Conservation (phyloP, 2,329 filamentous ascomycete genomes). For the Pseudocercospora macadamiae region DNA sequence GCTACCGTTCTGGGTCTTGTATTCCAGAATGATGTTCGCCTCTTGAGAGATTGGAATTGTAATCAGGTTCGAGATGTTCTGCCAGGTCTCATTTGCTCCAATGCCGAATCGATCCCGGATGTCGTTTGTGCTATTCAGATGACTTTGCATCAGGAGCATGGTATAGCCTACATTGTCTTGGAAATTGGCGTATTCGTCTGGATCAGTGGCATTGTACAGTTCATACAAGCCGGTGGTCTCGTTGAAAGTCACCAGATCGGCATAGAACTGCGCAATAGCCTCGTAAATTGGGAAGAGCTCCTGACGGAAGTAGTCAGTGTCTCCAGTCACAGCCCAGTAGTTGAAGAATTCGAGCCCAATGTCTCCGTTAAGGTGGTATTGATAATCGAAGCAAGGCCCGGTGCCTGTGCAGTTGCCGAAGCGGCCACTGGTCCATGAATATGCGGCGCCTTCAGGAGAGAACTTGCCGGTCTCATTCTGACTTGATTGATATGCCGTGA, state of each 20-base stretch:
- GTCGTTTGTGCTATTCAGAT: constrained; percentile 59
- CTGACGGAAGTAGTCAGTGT: constrained; percentile 58
- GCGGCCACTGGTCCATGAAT: constrained; percentile 68
- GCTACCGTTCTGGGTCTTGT: constrained; percentile 67
- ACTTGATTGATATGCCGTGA: constrained; percentile 59
- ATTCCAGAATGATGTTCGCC: constrained; percentile 66
- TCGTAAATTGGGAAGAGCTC: constrained; percentile 66
- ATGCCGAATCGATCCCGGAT: constrained; percentile 61
- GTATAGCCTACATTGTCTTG: constrained; percentile 72
- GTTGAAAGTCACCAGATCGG: constrained; percentile 63
- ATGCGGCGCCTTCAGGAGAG: constrained; percentile 62
- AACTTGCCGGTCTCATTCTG: constrained; percentile 63
- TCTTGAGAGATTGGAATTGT: constrained; percentile 56
- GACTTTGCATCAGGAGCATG: constrained; percentile 63
- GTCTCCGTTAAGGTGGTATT: constrained; percentile 73
- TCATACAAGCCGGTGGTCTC: constrained; percentile 55
- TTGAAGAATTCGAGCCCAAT: constrained; percentile 66
- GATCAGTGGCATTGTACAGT: constrained; percentile 70
- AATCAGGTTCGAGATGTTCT: constrained; percentile 59
- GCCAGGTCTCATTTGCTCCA: constrained; percentile 61
- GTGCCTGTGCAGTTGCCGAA: constrained; percentile 68
- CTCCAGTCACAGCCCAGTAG: constrained; percentile 63
- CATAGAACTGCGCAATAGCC: constrained; percentile 64
- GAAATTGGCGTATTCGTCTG: constrained; percentile 69
- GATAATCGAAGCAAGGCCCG: constrained; percentile 68